Evolutionary conservation across 2,329 filamentous ascomycete species (phyloP).

Genomic region (Blastomyces parvus): DNA sequence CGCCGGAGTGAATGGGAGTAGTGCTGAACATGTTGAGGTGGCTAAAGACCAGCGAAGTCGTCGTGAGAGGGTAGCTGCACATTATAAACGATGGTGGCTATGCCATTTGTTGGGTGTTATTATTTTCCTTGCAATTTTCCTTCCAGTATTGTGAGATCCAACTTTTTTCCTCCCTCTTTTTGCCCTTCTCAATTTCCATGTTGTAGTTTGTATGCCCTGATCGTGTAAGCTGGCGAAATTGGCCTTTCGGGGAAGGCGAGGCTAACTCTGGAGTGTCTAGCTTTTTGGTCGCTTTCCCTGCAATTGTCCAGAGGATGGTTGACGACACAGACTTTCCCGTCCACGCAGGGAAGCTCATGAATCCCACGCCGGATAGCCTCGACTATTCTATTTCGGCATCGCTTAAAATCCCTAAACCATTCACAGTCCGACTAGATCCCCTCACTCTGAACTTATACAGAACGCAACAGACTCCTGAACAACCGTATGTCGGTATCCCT

Average conservation of each 20-base stretch:
- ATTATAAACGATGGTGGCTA: slow-evolving; percentile 3
- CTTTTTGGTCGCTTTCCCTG: slow-evolving; percentile 20
- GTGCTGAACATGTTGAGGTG: neutral
- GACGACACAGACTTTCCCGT: slow-evolving; percentile 19
- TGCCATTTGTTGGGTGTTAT: slow-evolving; percentile 7
- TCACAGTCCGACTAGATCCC: slow-evolving; percentile 23
- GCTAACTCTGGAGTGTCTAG: slow-evolving; percentile 9
- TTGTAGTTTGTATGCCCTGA: neutral
- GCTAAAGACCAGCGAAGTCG: neutral
- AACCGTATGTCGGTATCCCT: slow-evolving; percentile 15
- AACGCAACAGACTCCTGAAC: slow-evolving; percentile 24
- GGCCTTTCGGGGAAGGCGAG: neutral
- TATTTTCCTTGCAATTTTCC: slow-evolving; percentile 20
- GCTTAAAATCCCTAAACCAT: slow-evolving; percentile 15
- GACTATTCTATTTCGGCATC: slow-evolving; percentile 19
- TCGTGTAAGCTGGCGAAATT: neutral
- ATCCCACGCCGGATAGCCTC: slow-evolving; percentile 10
- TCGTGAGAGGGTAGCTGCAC: neutral
- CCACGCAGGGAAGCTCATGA: slow-evolving; percentile 17
- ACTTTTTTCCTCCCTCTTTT: neutral
- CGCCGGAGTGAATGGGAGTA: neutral
- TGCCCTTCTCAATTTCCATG: neutral
- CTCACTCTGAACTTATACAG: slow-evolving; percentile 37
- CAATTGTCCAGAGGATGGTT: slow-evolving; percentile 20
- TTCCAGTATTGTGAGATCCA: slow-evolving; percentile 20